Percentiles rank a stretch among this genome's conserved stretches.
These are phyloP conservation scores for Aspergillus caelatus DNA, from an alignment of 2,329 filamentous ascomycete genomes.

Conservation along the genomic window DNA sequence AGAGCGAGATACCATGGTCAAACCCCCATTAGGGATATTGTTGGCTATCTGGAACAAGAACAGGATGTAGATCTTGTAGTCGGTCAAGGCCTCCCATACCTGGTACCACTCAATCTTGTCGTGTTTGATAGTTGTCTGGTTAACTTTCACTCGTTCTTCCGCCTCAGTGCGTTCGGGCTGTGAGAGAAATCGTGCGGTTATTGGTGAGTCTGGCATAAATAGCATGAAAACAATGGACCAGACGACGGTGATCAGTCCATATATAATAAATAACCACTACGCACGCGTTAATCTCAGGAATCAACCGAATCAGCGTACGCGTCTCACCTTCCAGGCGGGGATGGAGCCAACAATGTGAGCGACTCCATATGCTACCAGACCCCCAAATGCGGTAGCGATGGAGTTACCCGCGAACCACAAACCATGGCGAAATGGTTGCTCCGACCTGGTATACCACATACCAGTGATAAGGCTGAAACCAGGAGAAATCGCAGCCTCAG, in stretches of 20 bases:
- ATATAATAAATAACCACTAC: background rate
- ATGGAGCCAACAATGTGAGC: background rate
- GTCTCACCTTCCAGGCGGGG: background rate
- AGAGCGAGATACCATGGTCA: background rate
- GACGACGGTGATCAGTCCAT: background rate
- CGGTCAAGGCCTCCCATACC: background rate
- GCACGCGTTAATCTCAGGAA: accelerated
- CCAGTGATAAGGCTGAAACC: background rate
- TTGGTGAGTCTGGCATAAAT: background rate
- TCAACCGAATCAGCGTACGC: background rate
- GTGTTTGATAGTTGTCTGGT: background rate
- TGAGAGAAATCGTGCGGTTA: background rate
- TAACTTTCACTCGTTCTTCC: background rate
- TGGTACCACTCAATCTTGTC: background rate
- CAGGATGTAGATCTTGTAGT: background rate
- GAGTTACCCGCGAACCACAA: background rate
- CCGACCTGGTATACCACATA: background rate
- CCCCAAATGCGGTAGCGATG: background rate
- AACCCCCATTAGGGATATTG: background rate
- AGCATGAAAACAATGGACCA: background rate
- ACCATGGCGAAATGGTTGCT: background rate
- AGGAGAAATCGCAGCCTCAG: conserved; percentile 13
- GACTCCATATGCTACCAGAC: background rate
- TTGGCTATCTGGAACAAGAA: background rate
- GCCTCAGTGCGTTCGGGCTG: background rate